Base-by-base conservation (phyloP, 163 green algal species). In the Scenedesmus sp. region DNA sequence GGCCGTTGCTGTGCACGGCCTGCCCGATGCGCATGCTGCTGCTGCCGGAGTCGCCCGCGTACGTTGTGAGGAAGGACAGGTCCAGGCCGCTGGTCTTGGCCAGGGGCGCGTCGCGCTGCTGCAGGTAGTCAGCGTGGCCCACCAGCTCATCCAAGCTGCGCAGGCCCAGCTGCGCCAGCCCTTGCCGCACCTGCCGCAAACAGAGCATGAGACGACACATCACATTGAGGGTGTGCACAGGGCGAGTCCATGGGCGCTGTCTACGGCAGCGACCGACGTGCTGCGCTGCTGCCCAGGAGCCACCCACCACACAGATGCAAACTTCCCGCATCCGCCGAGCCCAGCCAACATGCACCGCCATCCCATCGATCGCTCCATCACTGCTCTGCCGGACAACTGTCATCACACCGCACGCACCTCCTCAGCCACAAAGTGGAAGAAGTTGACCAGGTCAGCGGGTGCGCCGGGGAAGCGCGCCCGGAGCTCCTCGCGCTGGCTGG, bases 361-460 rank as follows among this genome's bases (percentile, higher is more conserved):
- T 65, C 15, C 22, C 13, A 12, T 56, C 33, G 97, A 94, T 96
- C 99, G 7, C 46, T 10, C 46, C 46, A 56, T 18, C 24, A 26
- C 53, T 16, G 53, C 53, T 4, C 24, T 2, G 33, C 33, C 12
- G 33, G 1, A 33, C 22, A 51, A 42, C 13, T 33, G 4, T 35
- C 83, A 78, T 2, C 40, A 33, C 78, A 42, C 6, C 44, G 30
- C 7, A 40, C 93, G 26, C 59, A 97, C 96, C 96, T 99, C 97
- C 94, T 99, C 96, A 6, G 97, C 97, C 78, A 99, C 96, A 91
- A 98, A 99, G 88, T 98, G 93, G 96, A 99, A 99, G 96, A 97
- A 99, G 96, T 99, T 99, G 87, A 99, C 98, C 46, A 99, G 93
- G 92, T 99, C 97, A 18, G 92, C 96, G n/a, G 98, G 97, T 0